phyloP scores from a whole-genome alignment of 164 flowering plant genomes.

The Umbilicus rupestris region DNA sequence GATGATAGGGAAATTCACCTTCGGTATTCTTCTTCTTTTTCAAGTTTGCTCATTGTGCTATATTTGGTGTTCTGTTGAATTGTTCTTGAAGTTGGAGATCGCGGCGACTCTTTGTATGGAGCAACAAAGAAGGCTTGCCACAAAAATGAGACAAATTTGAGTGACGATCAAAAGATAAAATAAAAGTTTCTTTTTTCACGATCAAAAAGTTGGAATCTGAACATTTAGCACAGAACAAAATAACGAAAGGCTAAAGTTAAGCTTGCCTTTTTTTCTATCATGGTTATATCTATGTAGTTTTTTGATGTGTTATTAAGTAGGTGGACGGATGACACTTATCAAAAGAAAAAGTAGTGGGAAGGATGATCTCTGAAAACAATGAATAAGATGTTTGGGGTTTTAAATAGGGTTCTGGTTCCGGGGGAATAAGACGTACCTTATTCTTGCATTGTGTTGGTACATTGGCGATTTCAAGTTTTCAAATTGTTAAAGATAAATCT shows the following conservation, averaged over 20 bases:
- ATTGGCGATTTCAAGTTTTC: neutral
- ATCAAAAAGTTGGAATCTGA: neutral
- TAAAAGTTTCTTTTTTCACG: neutral
- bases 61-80: too few relatives aligned
- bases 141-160: neutral
- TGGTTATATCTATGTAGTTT: neutral
- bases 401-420: neutral
- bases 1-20: too few relatives aligned
- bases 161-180: neutral
- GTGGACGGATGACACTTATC: neutral
- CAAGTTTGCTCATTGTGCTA: too few relatives aligned
- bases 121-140: neutral
- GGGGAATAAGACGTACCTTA: neutral
- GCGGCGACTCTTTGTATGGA: neutral
- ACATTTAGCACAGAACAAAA: neutral
- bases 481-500: neutral
- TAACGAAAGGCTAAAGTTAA: neutral
- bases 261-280: neutral
- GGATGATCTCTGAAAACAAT: neutral
- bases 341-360: slow-evolving; percentile 6
- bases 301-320: neutral
- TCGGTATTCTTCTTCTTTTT: too few relatives aligned
- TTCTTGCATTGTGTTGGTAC: neutral
- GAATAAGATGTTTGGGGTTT: neutral
- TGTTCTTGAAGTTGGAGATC: neutral